Evolutionary conservation across 768 basidiomycete genomes (phyloP).

Genomic region (Tricholoma sp.): DNA sequence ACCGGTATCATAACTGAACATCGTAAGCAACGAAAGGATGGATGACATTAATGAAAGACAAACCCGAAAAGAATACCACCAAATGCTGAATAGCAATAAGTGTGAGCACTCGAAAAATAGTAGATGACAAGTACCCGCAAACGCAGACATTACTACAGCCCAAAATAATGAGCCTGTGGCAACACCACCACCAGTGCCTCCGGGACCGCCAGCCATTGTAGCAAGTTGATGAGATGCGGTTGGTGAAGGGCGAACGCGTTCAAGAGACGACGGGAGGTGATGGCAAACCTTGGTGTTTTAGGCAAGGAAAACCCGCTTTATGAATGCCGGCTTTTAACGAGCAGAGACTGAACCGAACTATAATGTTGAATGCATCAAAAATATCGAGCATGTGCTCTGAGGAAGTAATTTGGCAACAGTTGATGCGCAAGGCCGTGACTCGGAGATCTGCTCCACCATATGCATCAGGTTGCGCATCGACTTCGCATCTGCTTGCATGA

Average conservation of each 20-base stretch:
- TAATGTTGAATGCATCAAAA: not conserved
- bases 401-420: not conserved
- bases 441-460: not conserved
- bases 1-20: conserved; percentile 71
- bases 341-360: not conserved
- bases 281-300: not conserved
- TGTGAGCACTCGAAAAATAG: not conserved
- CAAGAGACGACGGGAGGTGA: not conserved
- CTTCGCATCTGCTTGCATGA: not conserved
- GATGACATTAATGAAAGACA: not conserved
- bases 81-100: conserved; percentile 23
- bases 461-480: not conserved
- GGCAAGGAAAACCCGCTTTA: not conserved
- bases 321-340: not conserved
- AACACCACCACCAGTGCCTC: conserved; percentile 27
- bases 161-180: conserved; percentile 25
- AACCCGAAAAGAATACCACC: conserved; percentile 46
- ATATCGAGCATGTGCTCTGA: not conserved
- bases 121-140: conserved; percentile 26
- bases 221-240: not conserved
- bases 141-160: conserved; percentile 34
- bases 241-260: not conserved
- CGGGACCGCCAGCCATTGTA: conserved; percentile 28
- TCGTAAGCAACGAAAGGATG: not conserved
- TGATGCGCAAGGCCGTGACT: not conserved